Percentiles rank a stretch among this genome's conserved stretches.
Evolutionary conservation across 2,329 filamentous ascomycete genomes (phyloP).

Genomic region (Emergomyces orientalis): DNA sequence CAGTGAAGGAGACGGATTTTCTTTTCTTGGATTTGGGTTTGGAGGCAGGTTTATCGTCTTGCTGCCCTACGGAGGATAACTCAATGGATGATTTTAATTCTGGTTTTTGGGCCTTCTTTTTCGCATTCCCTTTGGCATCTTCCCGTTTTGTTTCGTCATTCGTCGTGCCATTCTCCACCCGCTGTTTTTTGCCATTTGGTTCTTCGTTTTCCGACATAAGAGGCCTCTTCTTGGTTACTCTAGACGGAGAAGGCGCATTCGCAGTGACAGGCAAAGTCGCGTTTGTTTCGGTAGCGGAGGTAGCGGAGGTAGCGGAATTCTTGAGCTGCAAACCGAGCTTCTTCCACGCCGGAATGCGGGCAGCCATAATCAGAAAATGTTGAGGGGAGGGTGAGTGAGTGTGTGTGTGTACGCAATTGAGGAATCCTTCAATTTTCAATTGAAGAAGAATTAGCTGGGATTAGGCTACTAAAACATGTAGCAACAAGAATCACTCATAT

Average conservation of each 20-base stretch:
- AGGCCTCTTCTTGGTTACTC: conserved; percentile 11
- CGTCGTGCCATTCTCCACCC: conserved; percentile 18
- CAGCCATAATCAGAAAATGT: neutral
- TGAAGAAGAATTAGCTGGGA: neutral
- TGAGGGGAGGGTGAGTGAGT: neutral
- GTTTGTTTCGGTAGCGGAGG: neutral
- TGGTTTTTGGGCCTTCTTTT: neutral
- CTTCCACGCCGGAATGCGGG: conserved; percentile 49
- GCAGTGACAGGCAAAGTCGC: neutral
- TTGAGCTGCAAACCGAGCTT: conserved; percentile 52
- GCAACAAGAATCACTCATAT: neutral
- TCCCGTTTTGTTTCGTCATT: neutral
- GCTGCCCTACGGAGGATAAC: neutral
- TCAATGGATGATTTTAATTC: conserved; percentile 11
- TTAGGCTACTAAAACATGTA: neutral
- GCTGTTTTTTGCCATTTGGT: conserved; percentile 18
- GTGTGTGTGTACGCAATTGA: neutral
- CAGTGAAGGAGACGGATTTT: conserved; percentile 57
- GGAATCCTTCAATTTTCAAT: neutral
- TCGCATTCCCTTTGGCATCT: neutral
- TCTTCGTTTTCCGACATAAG: conserved; percentile 12
- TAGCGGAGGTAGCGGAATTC: conserved; percentile 31
- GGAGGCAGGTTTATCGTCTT: conserved; percentile 5
- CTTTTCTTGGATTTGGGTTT: conserved; percentile 19
- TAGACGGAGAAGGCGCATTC: neutral